Evolutionary conservation across 2,329 filamentous ascomycete species (phyloP).

Genomic region (Exophiala bonariae): DNA sequence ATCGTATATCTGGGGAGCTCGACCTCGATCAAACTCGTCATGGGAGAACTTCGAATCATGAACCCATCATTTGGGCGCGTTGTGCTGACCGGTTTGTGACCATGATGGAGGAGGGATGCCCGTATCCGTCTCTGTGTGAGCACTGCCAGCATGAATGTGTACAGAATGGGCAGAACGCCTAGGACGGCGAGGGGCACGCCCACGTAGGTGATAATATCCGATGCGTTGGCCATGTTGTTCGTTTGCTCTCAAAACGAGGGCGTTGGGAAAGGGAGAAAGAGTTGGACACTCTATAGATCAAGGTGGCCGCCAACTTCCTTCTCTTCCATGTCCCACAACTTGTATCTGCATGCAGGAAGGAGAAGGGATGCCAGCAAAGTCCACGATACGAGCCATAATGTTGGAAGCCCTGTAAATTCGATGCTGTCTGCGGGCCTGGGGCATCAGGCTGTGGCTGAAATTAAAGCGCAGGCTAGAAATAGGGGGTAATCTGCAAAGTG

Average conservation of each 20-base stretch:
- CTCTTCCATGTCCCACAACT: background rate
- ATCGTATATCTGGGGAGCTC: conserved; percentile 66
- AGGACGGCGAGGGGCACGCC: conserved; percentile 60
- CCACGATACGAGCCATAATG: background rate
- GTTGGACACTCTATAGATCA: background rate
- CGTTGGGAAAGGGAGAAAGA: background rate
- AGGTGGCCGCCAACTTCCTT: background rate
- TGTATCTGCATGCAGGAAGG: no score
- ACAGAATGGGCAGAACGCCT: conserved; percentile 64
- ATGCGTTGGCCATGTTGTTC: conserved; percentile 34
- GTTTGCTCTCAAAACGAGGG: no score
- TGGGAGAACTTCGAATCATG: conserved; percentile 62
- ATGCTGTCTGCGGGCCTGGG: no score
- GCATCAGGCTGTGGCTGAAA: no score
- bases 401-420: background rate
- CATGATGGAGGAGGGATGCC: conserved; percentile 57
- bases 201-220: conserved; percentile 58
- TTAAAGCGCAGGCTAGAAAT: no score
- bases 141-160: conserved; percentile 63
- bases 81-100: conserved; percentile 37
- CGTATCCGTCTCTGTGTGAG: conserved; percentile 61
- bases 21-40: conserved; percentile 67
- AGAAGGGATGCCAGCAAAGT: background rate
- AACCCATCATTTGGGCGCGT: conserved; percentile 41
- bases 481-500: no score